Conservation (phyloP, 768 basidiomycete genomes). For the Austroboletus festivus region DNA sequence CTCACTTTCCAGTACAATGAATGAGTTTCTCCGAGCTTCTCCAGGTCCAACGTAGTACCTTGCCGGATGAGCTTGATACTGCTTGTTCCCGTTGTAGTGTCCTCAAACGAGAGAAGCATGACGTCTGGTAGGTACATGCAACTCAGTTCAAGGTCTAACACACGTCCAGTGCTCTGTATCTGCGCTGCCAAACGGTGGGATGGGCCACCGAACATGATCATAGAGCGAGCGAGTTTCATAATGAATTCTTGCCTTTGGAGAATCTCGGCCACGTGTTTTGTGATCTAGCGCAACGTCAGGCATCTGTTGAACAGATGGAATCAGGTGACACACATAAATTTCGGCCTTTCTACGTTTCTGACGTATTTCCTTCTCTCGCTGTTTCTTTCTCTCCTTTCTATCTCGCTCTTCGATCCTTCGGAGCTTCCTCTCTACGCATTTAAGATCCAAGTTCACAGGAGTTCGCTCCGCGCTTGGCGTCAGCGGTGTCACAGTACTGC, state of each 20-base stretch:
- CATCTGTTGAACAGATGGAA: not conserved
- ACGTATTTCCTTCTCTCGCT: conserved; percentile 38
- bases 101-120: conserved; percentile 81
- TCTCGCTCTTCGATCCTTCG: conserved; percentile 18
- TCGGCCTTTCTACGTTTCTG: conserved; percentile 55
- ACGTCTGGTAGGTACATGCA: conserved; percentile 76
- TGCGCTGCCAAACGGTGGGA: conserved; percentile 81
- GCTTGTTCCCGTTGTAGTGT: conserved; percentile 73
- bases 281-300: conserved; percentile 49
- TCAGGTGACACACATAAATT: conserved; percentile 57
- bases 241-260: conserved; percentile 82
- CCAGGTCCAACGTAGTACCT: conserved; percentile 66
- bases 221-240: conserved; percentile 75
- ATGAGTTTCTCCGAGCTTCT: conserved; percentile 71
- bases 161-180: conserved; percentile 72
- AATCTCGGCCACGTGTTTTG: conserved; percentile 79
- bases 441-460: conserved; percentile 25
- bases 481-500: conserved; percentile 15
- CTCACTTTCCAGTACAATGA: conserved; percentile 70
- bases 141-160: conserved; percentile 69
- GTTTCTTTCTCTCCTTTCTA: conserved; percentile 28
- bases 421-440: conserved; percentile 26
- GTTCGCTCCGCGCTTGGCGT: conserved; percentile 14
- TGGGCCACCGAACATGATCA: conserved; percentile 92
- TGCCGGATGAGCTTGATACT: conserved; percentile 79